phyloP scores from a whole-genome alignment of 2,329 filamentous ascomycete species.

The Fusarium longipes region DNA sequence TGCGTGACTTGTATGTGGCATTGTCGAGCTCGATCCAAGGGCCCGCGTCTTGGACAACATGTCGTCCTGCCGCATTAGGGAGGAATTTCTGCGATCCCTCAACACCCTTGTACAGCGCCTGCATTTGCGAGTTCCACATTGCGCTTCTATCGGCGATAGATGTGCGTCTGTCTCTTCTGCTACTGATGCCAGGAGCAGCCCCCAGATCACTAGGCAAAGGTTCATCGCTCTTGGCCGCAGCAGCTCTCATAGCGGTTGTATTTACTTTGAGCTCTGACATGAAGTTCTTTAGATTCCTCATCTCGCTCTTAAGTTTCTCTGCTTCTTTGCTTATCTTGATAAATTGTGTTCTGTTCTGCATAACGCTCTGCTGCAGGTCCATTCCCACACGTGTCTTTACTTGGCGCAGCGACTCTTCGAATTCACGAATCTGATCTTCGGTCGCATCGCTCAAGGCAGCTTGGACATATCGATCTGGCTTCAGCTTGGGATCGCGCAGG shows the following conservation, averaged over 20 bases:
- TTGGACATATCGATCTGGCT: slow-evolving; percentile 82
- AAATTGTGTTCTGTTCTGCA: slow-evolving; percentile 97
- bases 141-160: slow-evolving; percentile 80
- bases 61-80: slow-evolving; percentile 88
- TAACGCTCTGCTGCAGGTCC: slow-evolving; percentile 93
- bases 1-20: slow-evolving; percentile 92
- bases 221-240: slow-evolving; percentile 64
- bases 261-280: slow-evolving; percentile 93
- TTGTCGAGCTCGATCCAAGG: slow-evolving; percentile 97
- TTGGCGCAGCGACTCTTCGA: slow-evolving; percentile 78
- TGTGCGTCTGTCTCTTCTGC: slow-evolving; percentile 85
- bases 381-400: slow-evolving; percentile 81
- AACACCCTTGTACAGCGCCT: slow-evolving; percentile 92
- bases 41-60: slow-evolving; percentile 92
- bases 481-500: slow-evolving; percentile 81
- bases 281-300: slow-evolving; percentile 87
- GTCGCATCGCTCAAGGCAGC: slow-evolving; percentile 83
- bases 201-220: slow-evolving; percentile 64
- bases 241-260: slow-evolving; percentile 71
- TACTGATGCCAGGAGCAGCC: slow-evolving; percentile 59
- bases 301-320: slow-evolving; percentile 95
- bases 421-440: slow-evolving; percentile 86
- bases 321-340: slow-evolving; percentile 99
- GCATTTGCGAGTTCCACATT: slow-evolving; percentile 75
- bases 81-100: slow-evolving; percentile 98